Base-by-base conservation (phyloP, 495 filamentous ascomycete species). In the Neurospora sp. region DNA sequence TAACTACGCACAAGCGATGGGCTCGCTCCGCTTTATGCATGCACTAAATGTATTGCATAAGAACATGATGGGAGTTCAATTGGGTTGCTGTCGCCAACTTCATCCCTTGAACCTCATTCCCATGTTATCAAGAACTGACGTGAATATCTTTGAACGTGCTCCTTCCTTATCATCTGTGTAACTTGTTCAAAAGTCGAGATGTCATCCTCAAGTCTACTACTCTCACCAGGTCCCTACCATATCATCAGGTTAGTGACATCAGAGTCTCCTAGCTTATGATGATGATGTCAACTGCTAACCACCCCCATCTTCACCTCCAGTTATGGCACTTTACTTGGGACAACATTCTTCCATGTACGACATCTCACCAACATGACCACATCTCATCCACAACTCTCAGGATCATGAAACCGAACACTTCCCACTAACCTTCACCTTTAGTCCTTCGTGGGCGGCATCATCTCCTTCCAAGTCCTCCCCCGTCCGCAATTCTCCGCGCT, bases 401-500 rank as follows among this genome's bases (percentile, higher is more conserved):
- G 27, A 27, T 37, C 4, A 20, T 53, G 42, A 45, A 45, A 17
- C 20, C 22, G n/a, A 20, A 16, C 41, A 61, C 27, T 10, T 27
- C 38, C 9, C 53, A 31, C 53, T 61, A 61, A 61, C 8, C 8
- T 69, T n/a, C 27, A 9, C 17, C 16, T 35, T 0, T 74, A 93
- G 89, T 92, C 92, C 73, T 97, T 97, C 81, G 83, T 97, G 72
- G 88, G 86, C 71, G 93, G 93, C 40, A 85, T 91, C 39, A 80
- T 94, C 61, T 89, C 92, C 71, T 97, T 89, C 85, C 86, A 84
- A 61, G 86, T 88, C 71, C 89, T 98, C 68, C 86, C 92, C 10
- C 89, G 93, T 10, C 89, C 93, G 0, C 90, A 94, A 78, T 98
- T 98, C 83, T 85, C 89, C 6, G 84, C 87, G 42, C 86, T 98